Base-by-base conservation (phyloP, 495 filamentous ascomycete genomes). In the Hypoxylon rickii region DNA sequence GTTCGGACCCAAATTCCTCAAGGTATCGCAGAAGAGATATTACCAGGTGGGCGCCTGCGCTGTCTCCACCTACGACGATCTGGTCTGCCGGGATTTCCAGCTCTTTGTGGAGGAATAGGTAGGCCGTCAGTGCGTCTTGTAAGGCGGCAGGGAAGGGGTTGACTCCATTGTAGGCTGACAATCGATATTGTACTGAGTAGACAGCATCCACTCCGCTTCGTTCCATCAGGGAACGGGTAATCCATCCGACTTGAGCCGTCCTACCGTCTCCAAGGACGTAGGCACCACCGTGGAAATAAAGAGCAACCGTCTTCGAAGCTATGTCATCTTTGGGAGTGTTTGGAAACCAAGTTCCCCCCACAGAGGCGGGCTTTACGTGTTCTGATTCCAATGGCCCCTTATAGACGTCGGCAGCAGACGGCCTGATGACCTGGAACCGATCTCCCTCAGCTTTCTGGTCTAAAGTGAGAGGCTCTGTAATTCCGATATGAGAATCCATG, bases 201-300 rank as follows among this genome's bases (percentile, higher is more conserved):
- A 72, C 59, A 26, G 61, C 41, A 18, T 32, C 55, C 6, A 56
- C 48, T 8, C 71, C 58, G 16, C 17, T 36, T 15, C 52, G 39
- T 24, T 58, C 38, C 11, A 38, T 3, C 11, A 55, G 20, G 0
- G 61, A 66, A 6, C 55, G 42, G 3, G 61, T 45, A 3, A 69
- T 36, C 26, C 62, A 36, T 3, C 32, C 12, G 41, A 67, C 60
- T 36, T 55, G 66, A 10, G 55, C 61, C 20, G 63, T 65, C 2
- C 70, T 44, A n/a, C 69, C 70, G 56, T 74, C 66, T 34, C 70
- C 63, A 21, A 72, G 22, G 18, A 81, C 69, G 55, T 67, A 83
- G 7, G 73, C 76, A 6, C 79, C 79, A 26, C 79, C 77, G 44
- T 82, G 78, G 44, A 82, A 83, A 61, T 89, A 90, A 7, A 92